Conservation (phyloP, 2,329 filamentous ascomycete species). For the Botrytis cinerea region DNA sequence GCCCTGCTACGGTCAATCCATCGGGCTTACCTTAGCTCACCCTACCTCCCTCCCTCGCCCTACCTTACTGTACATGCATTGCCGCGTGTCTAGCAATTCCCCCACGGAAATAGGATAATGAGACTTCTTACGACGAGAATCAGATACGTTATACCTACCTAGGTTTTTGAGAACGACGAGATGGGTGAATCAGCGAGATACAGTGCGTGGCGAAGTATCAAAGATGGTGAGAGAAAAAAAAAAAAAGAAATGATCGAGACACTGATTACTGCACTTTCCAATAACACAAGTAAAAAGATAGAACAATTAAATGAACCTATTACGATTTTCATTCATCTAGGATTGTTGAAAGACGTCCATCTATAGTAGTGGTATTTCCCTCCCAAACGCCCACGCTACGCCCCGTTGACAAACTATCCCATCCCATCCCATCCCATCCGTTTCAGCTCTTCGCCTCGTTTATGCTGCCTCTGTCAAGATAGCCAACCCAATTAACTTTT, state of each 20-base stretch:
- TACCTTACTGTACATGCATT: neutral
- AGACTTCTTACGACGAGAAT: neutral
- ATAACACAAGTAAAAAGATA: neutral
- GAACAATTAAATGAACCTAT: neutral
- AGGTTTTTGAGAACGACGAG: neutral
- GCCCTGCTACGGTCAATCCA: neutral
- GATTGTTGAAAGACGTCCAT: constrained; percentile 2
- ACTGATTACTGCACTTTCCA: neutral
- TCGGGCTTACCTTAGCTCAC: neutral
- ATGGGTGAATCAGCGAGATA: neutral
- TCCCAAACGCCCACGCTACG: constrained; percentile 19
- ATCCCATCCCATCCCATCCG: constrained; percentile 6
- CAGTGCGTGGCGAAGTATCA: neutral
- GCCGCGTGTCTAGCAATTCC: neutral
- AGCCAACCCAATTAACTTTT: neutral
- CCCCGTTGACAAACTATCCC: constrained; percentile 16
- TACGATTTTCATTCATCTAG: constrained; percentile 11
- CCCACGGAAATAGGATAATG: neutral
- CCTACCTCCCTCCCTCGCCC: no score
- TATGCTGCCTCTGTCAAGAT: neutral
- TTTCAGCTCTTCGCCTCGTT: constrained; percentile 6
- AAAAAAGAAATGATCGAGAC: neutral
- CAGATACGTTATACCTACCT: neutral
- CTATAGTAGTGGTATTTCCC: constrained; percentile 20
- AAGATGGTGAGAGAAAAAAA: neutral